Evolutionary conservation across 169 alveolate species (phyloP).

Genomic region (Cryptosporidium ryanae): DNA sequence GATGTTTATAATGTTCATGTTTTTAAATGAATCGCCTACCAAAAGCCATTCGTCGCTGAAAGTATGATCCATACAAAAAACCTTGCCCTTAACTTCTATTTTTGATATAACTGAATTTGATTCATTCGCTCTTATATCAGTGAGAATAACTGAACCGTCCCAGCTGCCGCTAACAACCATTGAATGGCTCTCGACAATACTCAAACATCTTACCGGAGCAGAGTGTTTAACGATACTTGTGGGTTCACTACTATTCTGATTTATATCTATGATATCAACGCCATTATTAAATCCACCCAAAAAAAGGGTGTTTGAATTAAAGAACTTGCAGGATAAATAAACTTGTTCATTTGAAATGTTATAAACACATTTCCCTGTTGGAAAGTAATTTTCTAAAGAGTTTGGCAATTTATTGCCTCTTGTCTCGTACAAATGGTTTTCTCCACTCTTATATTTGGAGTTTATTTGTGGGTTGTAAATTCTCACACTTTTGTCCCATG

Average conservation of each 20-base stretch:
- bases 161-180: constrained; percentile 61
- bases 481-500: constrained; percentile 67
- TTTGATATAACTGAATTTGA: constrained; percentile 12
- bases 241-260: background rate
- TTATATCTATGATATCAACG: constrained; percentile 17
- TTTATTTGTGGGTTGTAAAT: constrained; percentile 34
- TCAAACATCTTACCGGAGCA: constrained; percentile 63
- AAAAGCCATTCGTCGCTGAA: constrained; percentile 43
- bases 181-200: constrained; percentile 29
- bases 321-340: constrained; percentile 41
- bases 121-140: background rate
- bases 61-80: constrained; percentile 61
- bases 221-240: constrained; percentile 24
- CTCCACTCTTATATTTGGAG: background rate
- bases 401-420: background rate
- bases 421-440: background rate
- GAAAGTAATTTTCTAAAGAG: background rate
- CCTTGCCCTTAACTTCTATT: constrained; percentile 43
- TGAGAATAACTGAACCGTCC: constrained; percentile 45
- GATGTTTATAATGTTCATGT: constrained; percentile 58
- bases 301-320: background rate
- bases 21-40: constrained; percentile 59
- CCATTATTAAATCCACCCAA: constrained; percentile 45
- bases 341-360: constrained; percentile 8
- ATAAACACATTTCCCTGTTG: constrained; percentile 54